Percentiles rank a stretch among this genome's conserved stretches.
Conservation (phyloP, 371 early-diverging fungal species). For the Mortierella sp. region DNA sequence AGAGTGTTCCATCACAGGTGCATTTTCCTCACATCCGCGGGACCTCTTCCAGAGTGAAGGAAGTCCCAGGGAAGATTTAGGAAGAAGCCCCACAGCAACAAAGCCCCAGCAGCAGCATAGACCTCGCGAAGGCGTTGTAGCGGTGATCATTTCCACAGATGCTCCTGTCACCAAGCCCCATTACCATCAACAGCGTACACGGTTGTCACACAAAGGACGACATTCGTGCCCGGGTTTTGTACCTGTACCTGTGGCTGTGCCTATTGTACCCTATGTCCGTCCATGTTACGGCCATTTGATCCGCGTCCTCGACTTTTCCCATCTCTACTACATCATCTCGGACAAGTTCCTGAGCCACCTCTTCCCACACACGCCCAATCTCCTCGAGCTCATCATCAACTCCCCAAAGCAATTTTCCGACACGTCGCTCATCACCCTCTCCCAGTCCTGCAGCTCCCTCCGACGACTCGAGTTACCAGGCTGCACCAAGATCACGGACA, state of each 20-base stretch:
- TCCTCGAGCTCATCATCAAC: slow-evolving; percentile 17
- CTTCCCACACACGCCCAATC: slow-evolving; percentile 21
- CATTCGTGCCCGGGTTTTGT: not conserved
- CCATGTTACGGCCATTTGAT: slow-evolving; percentile 17
- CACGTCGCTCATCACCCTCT: slow-evolving; percentile 13
- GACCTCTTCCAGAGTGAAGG: slow-evolving; percentile 2
- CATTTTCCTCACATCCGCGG: not conserved
- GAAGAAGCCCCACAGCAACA: not conserved
- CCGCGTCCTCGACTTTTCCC: slow-evolving; percentile 35
- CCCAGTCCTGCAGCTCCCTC: slow-evolving; percentile 6
- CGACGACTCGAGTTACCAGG: slow-evolving; percentile 15
- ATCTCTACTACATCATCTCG: slow-evolving; percentile 47
- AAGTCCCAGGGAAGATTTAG: not conserved
- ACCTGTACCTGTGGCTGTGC: too few relatives aligned
- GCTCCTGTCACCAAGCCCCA: not conserved
- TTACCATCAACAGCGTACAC: not conserved
- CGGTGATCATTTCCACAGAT: not conserved
- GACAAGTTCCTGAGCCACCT: slow-evolving; percentile 35
- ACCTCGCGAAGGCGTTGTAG: not conserved
- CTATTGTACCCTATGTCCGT: not conserved
- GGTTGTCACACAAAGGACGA: not conserved
- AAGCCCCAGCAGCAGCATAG: not conserved
- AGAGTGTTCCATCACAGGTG: not conserved
- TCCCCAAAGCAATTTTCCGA: slow-evolving; percentile 51
- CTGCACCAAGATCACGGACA: slow-evolving; percentile 22